Base-by-base conservation (phyloP, 108 stramenopile species). In the Phaeodactylum tricornutum region DNA sequence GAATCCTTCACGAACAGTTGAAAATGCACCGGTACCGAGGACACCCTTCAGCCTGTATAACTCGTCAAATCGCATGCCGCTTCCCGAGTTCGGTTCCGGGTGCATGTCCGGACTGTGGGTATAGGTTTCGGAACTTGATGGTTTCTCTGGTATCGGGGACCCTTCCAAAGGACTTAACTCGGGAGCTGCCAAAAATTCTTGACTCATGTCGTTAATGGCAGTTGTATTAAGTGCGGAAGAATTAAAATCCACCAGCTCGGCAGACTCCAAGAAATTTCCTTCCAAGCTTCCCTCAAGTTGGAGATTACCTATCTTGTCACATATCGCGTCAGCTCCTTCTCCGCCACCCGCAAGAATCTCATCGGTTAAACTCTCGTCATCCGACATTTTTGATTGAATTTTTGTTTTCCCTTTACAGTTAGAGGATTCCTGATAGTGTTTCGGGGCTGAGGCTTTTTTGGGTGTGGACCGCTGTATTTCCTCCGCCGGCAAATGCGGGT, bases 21-120 rank as follows among this genome's bases (percentile, higher is more conserved):
- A 82, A 62, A 89, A 89, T 47, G 87, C 87, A 42, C 87, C 87
- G n/a, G 59, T 74, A 36, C 87, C 87, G 34, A 89, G 77, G 53
- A 76, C 75, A 35, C 66, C 66, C 25, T 61, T 64, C 43, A 81
- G 39, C 19, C 68, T 55, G 57, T 81, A 81, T 0, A 81, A 48
- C 29, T 81, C 79, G 48, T 81, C 75, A 57, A 81, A 81, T 1
- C 69, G 62, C 62, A 63, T 74, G 6, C 79, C 79, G 29, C 71
- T 72, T 12, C 34, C 43, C 16, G 75, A 58, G 33, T 47, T 50
- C 17, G 71, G 71, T 40, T 62, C 52, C 2, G 71, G 71, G n/a
- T n/a, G n/a, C n/a, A n/a, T n/a, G n/a, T n/a, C n/a, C n/a, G n/a
- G n/a, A n/a, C n/a, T n/a, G n/a, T n/a, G n/a, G n/a, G n/a, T n/a